phyloP scores from a whole-genome alignment of 768 basidiomycete species.

The Leucogyrophana mollusca region DNA sequence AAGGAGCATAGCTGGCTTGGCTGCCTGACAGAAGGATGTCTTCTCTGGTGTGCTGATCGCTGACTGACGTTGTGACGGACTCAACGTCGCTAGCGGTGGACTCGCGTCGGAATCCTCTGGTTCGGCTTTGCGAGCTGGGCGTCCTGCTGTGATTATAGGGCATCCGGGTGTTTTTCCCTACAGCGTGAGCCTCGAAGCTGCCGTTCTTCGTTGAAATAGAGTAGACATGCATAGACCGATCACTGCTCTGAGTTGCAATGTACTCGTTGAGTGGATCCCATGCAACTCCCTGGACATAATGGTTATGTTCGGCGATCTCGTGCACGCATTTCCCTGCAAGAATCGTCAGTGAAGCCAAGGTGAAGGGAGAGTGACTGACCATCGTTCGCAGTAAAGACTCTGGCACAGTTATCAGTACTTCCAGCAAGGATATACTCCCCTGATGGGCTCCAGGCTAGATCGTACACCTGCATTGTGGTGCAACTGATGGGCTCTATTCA shows the following conservation, averaged over 20 bases:
- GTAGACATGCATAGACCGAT: conserved; percentile 95
- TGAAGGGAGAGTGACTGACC: conserved; percentile 41
- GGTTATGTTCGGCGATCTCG: conserved; percentile 91
- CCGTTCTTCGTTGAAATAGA: conserved; percentile 77
- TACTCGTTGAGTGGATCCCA: conserved; percentile 99
- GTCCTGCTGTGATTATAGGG: conserved; percentile 56
- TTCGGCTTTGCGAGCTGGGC: conserved; percentile 61
- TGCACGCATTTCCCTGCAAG: conserved; percentile 76
- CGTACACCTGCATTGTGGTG: conserved; percentile 95
- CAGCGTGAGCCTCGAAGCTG: conserved; percentile 84
- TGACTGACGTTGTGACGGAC: conserved; percentile 47
- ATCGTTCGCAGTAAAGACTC: conserved; percentile 75
- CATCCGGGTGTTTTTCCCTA: conserved; percentile 86
- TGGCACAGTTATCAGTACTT: conserved; percentile 92
- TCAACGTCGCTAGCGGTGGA: conserved; percentile 81
- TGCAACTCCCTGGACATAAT: conserved; percentile 97
- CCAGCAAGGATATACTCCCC: conserved; percentile 95
- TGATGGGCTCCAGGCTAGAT: conserved; percentile 95
- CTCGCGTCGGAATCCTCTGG: conserved; percentile 62
- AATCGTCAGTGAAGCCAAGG: not conserved
- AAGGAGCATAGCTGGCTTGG: conserved; percentile 36
- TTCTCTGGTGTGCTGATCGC: conserved; percentile 57
- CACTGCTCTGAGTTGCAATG: conserved; percentile 95
- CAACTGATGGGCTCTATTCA: conserved; percentile 53
- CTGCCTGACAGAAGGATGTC: conserved; percentile 27